phyloP scores from a whole-genome alignment of 2,329 filamentous ascomycete species.

The Trichoderma endophyticum region DNA sequence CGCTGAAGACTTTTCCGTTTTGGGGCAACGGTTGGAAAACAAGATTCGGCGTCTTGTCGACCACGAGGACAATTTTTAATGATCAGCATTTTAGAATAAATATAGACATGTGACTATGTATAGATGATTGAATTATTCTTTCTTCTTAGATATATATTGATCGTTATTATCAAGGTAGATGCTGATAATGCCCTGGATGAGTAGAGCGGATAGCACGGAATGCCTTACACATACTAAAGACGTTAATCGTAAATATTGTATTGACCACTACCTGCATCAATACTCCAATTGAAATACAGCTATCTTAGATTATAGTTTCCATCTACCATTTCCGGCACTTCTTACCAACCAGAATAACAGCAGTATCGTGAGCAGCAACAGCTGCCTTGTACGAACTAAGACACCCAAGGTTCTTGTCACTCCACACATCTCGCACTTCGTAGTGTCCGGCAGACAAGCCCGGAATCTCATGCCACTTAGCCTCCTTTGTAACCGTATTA shows the following conservation, averaged over 20 bases:
- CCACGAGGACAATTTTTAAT: not conserved
- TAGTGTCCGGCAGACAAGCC: slow-evolving; percentile 35
- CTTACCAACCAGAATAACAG: slow-evolving; percentile 24
- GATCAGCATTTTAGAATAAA: not conserved
- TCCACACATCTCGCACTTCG: slow-evolving; percentile 46
- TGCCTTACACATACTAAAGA: not conserved
- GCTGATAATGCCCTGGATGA: not conserved
- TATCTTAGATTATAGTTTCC: not conserved
- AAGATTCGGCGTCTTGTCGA: not conserved
- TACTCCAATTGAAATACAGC: not conserved
- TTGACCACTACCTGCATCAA: not conserved
- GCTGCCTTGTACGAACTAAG: slow-evolving; percentile 29
- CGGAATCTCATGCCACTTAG: slow-evolving; percentile 43
- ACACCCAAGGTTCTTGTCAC: slow-evolving; percentile 38
- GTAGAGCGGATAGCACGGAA: not conserved
- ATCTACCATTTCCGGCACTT: not conserved
- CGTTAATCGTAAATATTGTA: not conserved
- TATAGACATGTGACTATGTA: too few species aligned
- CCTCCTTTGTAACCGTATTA: slow-evolving; percentile 33
- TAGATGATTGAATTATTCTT: not conserved
- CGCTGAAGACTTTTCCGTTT: slow-evolving; percentile 1
- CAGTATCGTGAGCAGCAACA: slow-evolving; percentile 37
- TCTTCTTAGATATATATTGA: not conserved
- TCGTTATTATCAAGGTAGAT: not conserved
- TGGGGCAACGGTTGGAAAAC: not conserved